Percentiles rank a stretch among this genome's conserved stretches.
phyloP scores from a whole-genome alignment of 23 red algal species.

The Chondrus crispus region DNA sequence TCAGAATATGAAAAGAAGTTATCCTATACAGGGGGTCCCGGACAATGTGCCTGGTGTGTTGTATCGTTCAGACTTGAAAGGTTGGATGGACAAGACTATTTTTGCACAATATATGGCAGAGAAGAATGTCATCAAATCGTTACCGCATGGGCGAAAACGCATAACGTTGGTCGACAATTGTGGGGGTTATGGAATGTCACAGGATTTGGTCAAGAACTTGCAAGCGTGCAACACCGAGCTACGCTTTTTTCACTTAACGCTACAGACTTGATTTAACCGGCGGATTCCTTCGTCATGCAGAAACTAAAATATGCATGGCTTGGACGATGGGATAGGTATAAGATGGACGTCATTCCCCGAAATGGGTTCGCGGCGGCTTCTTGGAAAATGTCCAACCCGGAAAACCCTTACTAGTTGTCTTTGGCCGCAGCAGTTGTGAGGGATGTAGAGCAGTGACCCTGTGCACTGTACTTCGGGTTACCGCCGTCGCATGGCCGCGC shows the following conservation, averaged over 20 bases:
- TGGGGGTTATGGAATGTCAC: background rate
- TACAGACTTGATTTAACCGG: background rate
- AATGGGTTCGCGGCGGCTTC: background rate
- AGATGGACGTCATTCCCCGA: background rate
- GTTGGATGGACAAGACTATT: background rate
- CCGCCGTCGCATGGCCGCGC: too few species aligned
- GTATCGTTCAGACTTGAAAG: conserved; percentile 6
- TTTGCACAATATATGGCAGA: background rate
- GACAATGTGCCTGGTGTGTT: background rate
- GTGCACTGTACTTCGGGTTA: too few species aligned
- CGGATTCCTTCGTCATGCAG: conserved; percentile 26
- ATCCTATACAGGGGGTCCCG: background rate
- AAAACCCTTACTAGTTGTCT: conserved; percentile 5
- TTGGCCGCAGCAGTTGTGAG: too few species aligned
- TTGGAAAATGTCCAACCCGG: conserved; percentile 2
- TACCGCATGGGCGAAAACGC: background rate
- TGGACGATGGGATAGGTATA: background rate
- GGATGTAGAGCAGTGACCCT: too few species aligned
- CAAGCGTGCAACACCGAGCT: background rate
- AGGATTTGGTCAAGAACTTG: background rate
- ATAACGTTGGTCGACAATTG: conserved; percentile 1
- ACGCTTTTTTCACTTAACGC: background rate
- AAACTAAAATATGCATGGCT: conserved; percentile 9
- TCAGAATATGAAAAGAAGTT: background rate
- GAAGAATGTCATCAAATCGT: background rate